Conservation (phyloP, 2,329 filamentous ascomycete species). For the Botrytis tulipae region DNA sequence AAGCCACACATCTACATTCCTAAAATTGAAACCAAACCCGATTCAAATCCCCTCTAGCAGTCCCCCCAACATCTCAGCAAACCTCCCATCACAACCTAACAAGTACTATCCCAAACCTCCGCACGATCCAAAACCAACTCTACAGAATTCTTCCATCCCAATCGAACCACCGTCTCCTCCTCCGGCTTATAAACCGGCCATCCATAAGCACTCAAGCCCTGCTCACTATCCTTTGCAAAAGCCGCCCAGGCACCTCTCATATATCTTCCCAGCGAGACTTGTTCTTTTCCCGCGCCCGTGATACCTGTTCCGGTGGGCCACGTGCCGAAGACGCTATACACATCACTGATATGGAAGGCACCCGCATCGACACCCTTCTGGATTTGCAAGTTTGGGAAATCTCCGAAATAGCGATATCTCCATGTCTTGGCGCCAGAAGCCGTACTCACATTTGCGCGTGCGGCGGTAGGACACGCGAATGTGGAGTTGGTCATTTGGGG, state of each 20-base stretch:
- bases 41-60: neutral
- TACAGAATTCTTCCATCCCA: neutral
- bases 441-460: constrained; percentile 33
- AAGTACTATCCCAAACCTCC: neutral
- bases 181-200: neutral
- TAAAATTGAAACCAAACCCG: neutral
- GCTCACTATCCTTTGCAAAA: constrained; percentile 42
- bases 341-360: constrained; percentile 40
- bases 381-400: constrained; percentile 37
- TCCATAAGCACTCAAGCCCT: constrained; percentile 33
- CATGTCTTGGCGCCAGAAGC: constrained; percentile 38
- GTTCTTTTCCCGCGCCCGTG: constrained; percentile 31
- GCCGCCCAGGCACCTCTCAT: constrained; percentile 42
- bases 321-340: constrained; percentile 40
- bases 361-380: constrained; percentile 36
- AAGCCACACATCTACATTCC: too few relatives aligned
- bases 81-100: neutral
- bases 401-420: constrained; percentile 42
- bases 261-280: constrained; percentile 38
- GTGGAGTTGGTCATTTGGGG: constrained; percentile 33
- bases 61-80: neutral
- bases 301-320: constrained; percentile 18
- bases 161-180: neutral
- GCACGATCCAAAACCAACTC: neutral
- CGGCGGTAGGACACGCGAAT: constrained; percentile 40